A percentile compares a stretch with the other conserved stretches of the same genome.
Evolutionary conservation across 1,284 basidiomycete species (phyloP).

Genomic region (Lentinus polychrous): DNA sequence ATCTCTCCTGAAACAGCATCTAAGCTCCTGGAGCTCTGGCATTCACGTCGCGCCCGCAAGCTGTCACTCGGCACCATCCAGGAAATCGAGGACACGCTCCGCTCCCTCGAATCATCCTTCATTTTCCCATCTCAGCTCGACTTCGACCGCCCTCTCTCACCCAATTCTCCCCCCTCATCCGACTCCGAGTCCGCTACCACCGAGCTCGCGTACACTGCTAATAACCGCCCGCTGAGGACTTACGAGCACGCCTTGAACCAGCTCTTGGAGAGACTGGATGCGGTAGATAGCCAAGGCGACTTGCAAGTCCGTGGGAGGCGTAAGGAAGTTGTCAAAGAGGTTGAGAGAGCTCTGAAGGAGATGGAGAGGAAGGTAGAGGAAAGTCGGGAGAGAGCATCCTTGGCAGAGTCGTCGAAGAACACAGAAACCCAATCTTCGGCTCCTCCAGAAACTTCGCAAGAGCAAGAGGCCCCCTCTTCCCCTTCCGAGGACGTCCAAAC

Average conservation of each 20-base stretch:
- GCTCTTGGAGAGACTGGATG: constrained; percentile 59
- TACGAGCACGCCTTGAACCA: constrained; percentile 51
- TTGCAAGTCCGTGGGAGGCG: constrained; percentile 47
- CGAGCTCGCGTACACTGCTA: constrained; percentile 32
- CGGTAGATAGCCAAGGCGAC: constrained; percentile 59
- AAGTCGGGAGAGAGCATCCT: constrained; percentile 21
- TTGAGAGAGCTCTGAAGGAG: constrained; percentile 52
- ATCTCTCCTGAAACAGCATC: constrained; percentile 16
- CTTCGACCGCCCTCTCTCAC: constrained; percentile 16
- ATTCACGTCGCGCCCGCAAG: constrained; percentile 16
- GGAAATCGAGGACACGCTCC: constrained; percentile 23
- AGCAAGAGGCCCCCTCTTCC: too few relatives aligned
- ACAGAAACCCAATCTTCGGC: too few relatives aligned
- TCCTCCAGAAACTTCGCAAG: too few relatives aligned
- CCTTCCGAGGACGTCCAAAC: too few relatives aligned
- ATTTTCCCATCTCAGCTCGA: constrained; percentile 28
- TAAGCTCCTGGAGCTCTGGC: constrained; percentile 15
- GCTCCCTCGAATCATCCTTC: constrained; percentile 22
- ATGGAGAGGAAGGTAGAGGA: constrained; percentile 35
- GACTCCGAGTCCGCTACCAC: constrained; percentile 4
- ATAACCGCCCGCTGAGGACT: constrained; percentile 40
- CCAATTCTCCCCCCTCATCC: constrained; percentile 2
- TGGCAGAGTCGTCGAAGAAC: not conserved
- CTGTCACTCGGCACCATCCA: constrained; percentile 20
- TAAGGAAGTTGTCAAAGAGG: constrained; percentile 47